phyloP scores from a whole-genome alignment of 2,329 filamentous ascomycete genomes.

The Karstenula rhodostoma region DNA sequence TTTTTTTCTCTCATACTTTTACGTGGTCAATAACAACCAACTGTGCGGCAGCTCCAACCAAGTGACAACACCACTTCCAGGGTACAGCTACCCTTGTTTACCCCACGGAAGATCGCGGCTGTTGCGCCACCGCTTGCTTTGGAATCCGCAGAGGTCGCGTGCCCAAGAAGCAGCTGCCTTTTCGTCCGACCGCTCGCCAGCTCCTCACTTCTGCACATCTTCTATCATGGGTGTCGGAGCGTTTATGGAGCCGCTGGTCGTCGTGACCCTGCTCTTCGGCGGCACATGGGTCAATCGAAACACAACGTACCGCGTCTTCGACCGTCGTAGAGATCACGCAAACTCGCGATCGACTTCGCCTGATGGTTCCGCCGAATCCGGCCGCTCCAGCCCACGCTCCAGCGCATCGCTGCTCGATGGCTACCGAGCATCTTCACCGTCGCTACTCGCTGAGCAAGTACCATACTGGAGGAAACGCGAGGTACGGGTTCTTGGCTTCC shows the following conservation, averaged over 20 bases:
- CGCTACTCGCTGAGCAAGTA: slow-evolving; percentile 52
- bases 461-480: slow-evolving; percentile 61
- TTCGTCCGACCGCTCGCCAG: neutral
- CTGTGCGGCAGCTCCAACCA: neutral
- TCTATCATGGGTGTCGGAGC: slow-evolving; percentile 63
- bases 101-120: slow-evolving; percentile 7
- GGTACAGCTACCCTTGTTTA: slow-evolving; percentile 17
- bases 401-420: slow-evolving; percentile 44
- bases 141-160: neutral
- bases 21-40: neutral
- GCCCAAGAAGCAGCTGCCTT: neutral
- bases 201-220: slow-evolving; percentile 8
- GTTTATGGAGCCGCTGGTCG: slow-evolving; percentile 68
- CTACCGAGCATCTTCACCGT: slow-evolving; percentile 49
- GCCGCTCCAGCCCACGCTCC: slow-evolving; percentile 47
- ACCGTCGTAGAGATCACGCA: slow-evolving; percentile 31
- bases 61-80: slow-evolving; percentile 11
- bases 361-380: slow-evolving; percentile 50
- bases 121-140: neutral
- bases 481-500: slow-evolving; percentile 56
- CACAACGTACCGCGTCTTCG: slow-evolving; percentile 47
- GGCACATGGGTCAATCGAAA: slow-evolving; percentile 70
- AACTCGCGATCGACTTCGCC: slow-evolving; percentile 48
- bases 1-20: neutral
- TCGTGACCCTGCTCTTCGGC: slow-evolving; percentile 66